A percentile compares a stretch with the other conserved stretches of the same genome.
Conservation (phyloP, 2,329 filamentous ascomycete species). For the Fusarium succisae region DNA sequence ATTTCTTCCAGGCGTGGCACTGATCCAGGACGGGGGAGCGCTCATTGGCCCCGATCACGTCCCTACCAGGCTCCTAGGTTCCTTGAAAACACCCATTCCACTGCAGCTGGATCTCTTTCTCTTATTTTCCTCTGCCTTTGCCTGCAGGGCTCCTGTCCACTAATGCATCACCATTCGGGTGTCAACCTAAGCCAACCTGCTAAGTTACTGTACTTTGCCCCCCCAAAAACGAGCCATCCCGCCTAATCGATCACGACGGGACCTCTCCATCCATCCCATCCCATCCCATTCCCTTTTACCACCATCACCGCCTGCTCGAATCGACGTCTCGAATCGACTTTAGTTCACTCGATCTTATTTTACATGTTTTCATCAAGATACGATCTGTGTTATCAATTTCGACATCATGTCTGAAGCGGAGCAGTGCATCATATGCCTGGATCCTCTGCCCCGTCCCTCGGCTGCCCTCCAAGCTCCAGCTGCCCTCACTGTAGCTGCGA, state of each 20-base stretch:
- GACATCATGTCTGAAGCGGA: slow-evolving; percentile 64
- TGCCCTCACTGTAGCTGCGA: slow-evolving; percentile 34
- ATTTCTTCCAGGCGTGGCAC: slow-evolving; percentile 40
- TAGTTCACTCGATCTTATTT: slow-evolving; percentile 43
- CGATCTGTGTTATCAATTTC: slow-evolving; percentile 50
- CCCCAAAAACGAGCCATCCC: slow-evolving; percentile 25
- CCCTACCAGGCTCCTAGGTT: slow-evolving; percentile 41
- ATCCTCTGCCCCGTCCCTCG: slow-evolving; percentile 60
- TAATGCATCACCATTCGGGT: slow-evolving; percentile 45
- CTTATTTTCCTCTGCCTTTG: slow-evolving; percentile 38
- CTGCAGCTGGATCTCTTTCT: slow-evolving; percentile 34
- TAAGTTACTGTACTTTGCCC: slow-evolving; percentile 21
- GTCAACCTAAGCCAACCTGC: slow-evolving; percentile 25
- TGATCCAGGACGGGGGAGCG: slow-evolving; percentile 32
- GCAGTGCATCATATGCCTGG: slow-evolving; percentile 76
- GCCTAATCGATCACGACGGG: slow-evolving; percentile 27
- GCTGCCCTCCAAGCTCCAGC: slow-evolving; percentile 23
- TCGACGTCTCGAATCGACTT: slow-evolving; percentile 29
- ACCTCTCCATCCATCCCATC: not conserved
- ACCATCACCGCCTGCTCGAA: slow-evolving; percentile 36
- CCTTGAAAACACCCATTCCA: slow-evolving; percentile 19
- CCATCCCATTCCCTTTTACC: slow-evolving; percentile 29
- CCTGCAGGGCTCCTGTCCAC: slow-evolving; percentile 44
- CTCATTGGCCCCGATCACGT: slow-evolving; percentile 46
- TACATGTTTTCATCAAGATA: slow-evolving; percentile 59